Evolutionary conservation across 2,329 filamentous ascomycete species (phyloP).

Genomic region (Macrophomina pseudophaseolina): DNA sequence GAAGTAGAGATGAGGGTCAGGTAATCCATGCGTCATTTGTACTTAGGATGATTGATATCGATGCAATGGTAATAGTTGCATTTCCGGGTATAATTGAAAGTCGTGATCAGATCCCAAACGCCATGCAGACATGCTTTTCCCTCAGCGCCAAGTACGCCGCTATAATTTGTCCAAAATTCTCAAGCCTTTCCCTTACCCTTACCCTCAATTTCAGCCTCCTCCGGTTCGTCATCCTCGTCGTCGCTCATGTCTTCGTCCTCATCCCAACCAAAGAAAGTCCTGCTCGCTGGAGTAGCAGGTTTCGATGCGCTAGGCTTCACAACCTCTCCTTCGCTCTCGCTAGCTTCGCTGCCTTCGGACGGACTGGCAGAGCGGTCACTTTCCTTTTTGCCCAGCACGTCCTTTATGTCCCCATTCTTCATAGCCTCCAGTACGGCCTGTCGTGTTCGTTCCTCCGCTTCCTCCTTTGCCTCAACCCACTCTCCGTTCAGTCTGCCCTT

Average conservation of each 20-base stretch:
- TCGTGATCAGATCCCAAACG: background rate
- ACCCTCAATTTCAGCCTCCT: slow-evolving; percentile 46
- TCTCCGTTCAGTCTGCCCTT: slow-evolving; percentile 75
- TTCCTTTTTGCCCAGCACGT: slow-evolving; percentile 51
- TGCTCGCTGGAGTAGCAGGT: slow-evolving; percentile 37
- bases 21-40: too few species aligned
- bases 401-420: slow-evolving; percentile 61
- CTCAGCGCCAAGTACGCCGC: background rate
- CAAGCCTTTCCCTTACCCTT: slow-evolving; percentile 46
- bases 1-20: too few species aligned
- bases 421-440: slow-evolving; percentile 75
- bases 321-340: slow-evolving; percentile 33
- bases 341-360: slow-evolving; percentile 28
- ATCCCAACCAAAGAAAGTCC: slow-evolving; percentile 75
- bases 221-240: slow-evolving; percentile 50
- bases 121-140: background rate
- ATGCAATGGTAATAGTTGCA: background rate
- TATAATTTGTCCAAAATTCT: background rate
- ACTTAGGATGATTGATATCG: background rate
- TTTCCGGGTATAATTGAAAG: slow-evolving; percentile 13
- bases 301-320: slow-evolving; percentile 29
- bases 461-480: slow-evolving; percentile 95
- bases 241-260: slow-evolving; percentile 67
- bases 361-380: slow-evolving; percentile 41
- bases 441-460: slow-evolving; percentile 80